These are phyloP conservation scores for Microsporum ferrugineum DNA, from an alignment of 2,329 filamentous ascomycete genomes.

Conservation along the genomic window DNA sequence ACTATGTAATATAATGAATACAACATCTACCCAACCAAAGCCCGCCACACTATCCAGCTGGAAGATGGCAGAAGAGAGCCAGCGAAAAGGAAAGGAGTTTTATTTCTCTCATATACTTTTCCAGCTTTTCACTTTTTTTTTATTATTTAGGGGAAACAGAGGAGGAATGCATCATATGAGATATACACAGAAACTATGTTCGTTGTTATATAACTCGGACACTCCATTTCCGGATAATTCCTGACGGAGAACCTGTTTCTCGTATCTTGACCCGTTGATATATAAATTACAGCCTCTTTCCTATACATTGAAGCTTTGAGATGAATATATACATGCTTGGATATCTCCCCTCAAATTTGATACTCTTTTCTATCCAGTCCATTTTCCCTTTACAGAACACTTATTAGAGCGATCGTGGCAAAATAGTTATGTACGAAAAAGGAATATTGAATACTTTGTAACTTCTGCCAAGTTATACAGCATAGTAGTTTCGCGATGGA, in stretches of 20 bases:
- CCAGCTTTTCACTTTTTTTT: neutral
- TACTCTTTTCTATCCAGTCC: neutral
- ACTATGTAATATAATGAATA: constrained; percentile 6
- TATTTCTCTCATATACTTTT: neutral
- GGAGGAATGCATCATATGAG: neutral
- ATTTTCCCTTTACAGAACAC: no score
- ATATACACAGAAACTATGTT: neutral
- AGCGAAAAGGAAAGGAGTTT: neutral
- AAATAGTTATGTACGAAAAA: no score
- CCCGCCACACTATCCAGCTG: neutral
- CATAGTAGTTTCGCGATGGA: no score
- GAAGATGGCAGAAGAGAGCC: neutral
- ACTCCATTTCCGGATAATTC: neutral
- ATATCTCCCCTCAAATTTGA: neutral
- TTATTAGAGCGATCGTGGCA: no score
- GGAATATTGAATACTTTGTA: no score
- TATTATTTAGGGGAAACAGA: neutral
- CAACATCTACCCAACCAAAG: neutral
- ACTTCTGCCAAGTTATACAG: no score
- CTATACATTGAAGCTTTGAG: neutral
- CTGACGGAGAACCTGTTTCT: neutral
- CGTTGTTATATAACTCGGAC: neutral
- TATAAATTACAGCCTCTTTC: neutral
- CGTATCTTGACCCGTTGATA: neutral
- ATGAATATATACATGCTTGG: neutral